Percentiles rank a stretch among this genome's conserved stretches.
Conservation (phyloP, 129 eudicot genomes). For the Helichrysum umbraculigerum region DNA sequence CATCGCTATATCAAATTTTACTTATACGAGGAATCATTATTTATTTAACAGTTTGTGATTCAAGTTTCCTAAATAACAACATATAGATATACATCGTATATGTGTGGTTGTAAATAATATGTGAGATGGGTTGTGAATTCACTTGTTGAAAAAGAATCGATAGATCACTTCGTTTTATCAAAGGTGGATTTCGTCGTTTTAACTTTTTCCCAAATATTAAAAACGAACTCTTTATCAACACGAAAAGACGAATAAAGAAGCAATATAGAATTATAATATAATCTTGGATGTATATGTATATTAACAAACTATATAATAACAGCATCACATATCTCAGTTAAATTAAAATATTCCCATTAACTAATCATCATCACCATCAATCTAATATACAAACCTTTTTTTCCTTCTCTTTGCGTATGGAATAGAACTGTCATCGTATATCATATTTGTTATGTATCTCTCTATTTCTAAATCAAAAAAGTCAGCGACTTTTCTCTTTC, state of each 20-base stretch:
- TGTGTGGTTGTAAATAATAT: too few species aligned
- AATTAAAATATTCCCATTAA: conserved; percentile 26
- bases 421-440: conserved; percentile 36
- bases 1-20: too few species aligned
- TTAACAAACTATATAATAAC: conserved; percentile 25
- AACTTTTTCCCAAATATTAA: neutral
- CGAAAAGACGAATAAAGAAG: conserved; percentile 22
- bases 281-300: conserved; percentile 29
- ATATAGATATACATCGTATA: too few species aligned
- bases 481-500: conserved; percentile 69
- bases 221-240: conserved; percentile 9
- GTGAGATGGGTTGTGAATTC: neutral
- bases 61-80: too few species aligned
- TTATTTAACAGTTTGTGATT: too few species aligned
- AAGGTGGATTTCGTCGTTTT: neutral
- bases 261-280: conserved; percentile 14
- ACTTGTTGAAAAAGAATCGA: too few species aligned
- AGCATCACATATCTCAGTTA: conserved; percentile 37
- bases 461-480: conserved; percentile 41
- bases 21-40: too few species aligned
- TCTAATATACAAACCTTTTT: conserved; percentile 33
- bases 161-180: neutral
- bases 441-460: neutral
- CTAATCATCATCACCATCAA: conserved; percentile 34
- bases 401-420: conserved; percentile 47